These are phyloP conservation scores for Uronychia setigera DNA, from an alignment of 73 alveolate species.

Conservation along the genomic window DNA sequence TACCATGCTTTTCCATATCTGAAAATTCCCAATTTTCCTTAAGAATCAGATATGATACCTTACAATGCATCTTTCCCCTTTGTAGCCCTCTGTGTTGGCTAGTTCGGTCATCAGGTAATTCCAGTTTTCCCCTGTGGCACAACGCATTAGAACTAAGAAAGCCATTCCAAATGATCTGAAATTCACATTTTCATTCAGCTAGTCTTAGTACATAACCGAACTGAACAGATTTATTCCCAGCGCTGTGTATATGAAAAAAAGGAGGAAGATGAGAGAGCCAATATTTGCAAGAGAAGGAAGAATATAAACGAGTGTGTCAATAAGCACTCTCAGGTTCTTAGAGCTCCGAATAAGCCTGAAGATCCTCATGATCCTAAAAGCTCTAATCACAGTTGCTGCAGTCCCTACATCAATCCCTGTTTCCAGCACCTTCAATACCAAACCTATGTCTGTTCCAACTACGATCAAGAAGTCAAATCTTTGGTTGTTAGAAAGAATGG, in stretches of 20 bases:
- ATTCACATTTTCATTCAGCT: slow-evolving; percentile 8
- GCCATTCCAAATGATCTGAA: slow-evolving; percentile 11
- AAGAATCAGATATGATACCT: background rate
- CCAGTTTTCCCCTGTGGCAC: slow-evolving; percentile 33
- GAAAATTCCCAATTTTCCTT: background rate
- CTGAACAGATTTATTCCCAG: slow-evolving; percentile 44
- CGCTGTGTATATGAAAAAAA: slow-evolving; percentile 41
- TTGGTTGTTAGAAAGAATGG: background rate
- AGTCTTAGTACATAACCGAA: background rate
- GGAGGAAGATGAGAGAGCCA: slow-evolving; percentile 62
- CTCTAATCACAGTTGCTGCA: slow-evolving; percentile 61
- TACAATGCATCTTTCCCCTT: slow-evolving; percentile 2
- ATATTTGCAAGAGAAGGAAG: slow-evolving; percentile 72
- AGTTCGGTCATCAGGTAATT: slow-evolving; percentile 9
- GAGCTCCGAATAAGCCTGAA: slow-evolving; percentile 64
- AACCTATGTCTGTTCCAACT: slow-evolving; percentile 62
- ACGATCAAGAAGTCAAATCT: slow-evolving; percentile 11
- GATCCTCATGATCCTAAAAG: slow-evolving; percentile 72
- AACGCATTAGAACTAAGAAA: slow-evolving; percentile 1
- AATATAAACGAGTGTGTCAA: slow-evolving; percentile 53
- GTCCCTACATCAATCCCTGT: slow-evolving; percentile 31
- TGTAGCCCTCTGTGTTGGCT: slow-evolving; percentile 7
- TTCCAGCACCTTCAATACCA: slow-evolving; percentile 56
- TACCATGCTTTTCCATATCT: background rate
- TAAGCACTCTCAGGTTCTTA: slow-evolving; percentile 51